Base-by-base conservation (phyloP, 768 basidiomycete species). In the Tulasnella sp. region DNA sequence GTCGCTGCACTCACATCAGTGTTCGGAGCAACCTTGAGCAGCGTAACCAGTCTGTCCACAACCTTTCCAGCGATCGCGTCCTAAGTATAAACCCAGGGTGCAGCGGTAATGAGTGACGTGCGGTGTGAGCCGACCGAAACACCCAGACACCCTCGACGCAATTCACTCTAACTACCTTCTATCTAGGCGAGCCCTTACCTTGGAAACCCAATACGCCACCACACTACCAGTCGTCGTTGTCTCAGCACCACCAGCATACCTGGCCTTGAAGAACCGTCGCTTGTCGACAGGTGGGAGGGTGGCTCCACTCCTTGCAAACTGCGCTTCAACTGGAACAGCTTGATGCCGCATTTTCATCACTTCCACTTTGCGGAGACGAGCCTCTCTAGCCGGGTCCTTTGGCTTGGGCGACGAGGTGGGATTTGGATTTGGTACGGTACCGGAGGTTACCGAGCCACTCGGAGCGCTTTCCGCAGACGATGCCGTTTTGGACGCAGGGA, bases 291-390 rank as follows among this genome's bases (percentile, higher is more conserved):
- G 86, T 22, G 86, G 85, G 16, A 87, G 86, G 1, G 85, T 77
- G 76, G 86, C 89, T 83, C 92, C 91, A 83, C 89, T 91, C 28
- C 89, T 88, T 83, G 95, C 91, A 42, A 20, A 50, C n/a, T 44
- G 46, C 44, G 72, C 8, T 37, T 80, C 79, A 44, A 11, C 87
- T 90, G 93, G 90, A 60, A 86, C 83, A 16, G 95, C 95, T 54
- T 87, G 88, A 84, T 93, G 93, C 78, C 92, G 91, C 89, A 96
- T 89, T 84, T 91, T 93, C 89, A 95, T 93, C 7, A 92, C 84
- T 83, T 92, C 90, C 24, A 94, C 91, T 89, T 1, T 89, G 90
- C 31, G 89, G 64, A 69, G 64, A 3, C 34, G 64, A 31, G 64
- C 64, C 64, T 69, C 64, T 69, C 28, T 69, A 28, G 64, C 64